Conservation (phyloP, 768 basidiomycete genomes). For the Mycena belliarum region DNA sequence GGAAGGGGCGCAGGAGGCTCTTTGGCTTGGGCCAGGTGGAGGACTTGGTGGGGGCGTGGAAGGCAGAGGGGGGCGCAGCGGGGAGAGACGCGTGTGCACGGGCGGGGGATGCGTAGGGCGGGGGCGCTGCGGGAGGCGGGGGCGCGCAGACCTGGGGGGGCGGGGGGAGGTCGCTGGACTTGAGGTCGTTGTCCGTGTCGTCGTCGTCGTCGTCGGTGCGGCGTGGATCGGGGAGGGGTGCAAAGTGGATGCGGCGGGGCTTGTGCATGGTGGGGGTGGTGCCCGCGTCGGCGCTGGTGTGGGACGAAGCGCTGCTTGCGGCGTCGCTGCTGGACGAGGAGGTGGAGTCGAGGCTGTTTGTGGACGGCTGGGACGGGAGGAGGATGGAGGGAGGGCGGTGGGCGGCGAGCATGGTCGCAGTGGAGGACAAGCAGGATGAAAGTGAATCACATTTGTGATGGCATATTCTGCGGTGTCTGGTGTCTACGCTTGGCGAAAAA, state of each 20-base stretch:
- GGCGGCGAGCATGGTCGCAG: too few relatives aligned
- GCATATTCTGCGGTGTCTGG: too few relatives aligned
- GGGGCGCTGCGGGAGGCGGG: conserved; percentile 39
- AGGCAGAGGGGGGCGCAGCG: conserved; percentile 27
- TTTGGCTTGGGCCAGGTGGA: conserved; percentile 13
- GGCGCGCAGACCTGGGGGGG: conserved; percentile 45
- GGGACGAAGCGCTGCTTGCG: conserved; percentile 3
- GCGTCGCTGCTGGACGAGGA: neutral
- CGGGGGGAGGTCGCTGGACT: conserved; percentile 25
- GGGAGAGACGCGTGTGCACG: too few relatives aligned
- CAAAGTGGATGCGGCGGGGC: conserved; percentile 66
- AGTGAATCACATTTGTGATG: too few relatives aligned
- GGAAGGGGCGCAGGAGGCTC: conserved; percentile 15
- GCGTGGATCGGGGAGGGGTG: conserved; percentile 80
- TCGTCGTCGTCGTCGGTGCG: conserved; percentile 46
- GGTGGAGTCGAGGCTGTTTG: conserved; percentile 13
- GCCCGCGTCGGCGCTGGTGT: conserved; percentile 2
- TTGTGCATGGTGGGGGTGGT: conserved; percentile 11
- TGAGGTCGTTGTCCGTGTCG: conserved; percentile 36
- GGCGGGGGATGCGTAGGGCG: conserved; percentile 20
- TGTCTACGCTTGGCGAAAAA: too few relatives aligned
- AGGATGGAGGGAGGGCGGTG: too few relatives aligned
- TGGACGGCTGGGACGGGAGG: conserved; percentile 9
- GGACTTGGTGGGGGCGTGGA: conserved; percentile 26
- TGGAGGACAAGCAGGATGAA: too few relatives aligned